A percentile compares a stretch with the other conserved stretches of the same genome.
These are phyloP conservation scores for Allium cepa DNA, from an alignment of 106 monocot genomes.

Conservation along the genomic window DNA sequence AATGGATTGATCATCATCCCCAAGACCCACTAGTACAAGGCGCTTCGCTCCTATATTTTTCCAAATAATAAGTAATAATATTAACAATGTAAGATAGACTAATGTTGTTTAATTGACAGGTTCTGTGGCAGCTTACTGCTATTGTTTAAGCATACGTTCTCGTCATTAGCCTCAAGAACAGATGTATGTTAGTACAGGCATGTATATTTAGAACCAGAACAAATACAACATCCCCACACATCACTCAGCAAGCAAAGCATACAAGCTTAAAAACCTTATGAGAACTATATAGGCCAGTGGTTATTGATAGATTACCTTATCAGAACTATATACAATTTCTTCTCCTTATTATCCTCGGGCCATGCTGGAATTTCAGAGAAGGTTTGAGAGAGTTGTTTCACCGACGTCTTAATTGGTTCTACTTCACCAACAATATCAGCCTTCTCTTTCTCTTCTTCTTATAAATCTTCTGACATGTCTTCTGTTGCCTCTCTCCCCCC, in stretches of 20 bases:
- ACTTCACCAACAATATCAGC: conserved; percentile 48
- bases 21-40: conserved; percentile 64
- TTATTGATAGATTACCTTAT: conserved; percentile 42
- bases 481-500: conserved; percentile 68
- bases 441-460: conserved; percentile 89
- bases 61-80: neutral
- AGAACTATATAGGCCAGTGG: conserved; percentile 34
- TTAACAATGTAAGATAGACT: too few relatives aligned
- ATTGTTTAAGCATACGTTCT: too few relatives aligned
- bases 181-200: too few relatives aligned
- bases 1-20: conserved; percentile 95
- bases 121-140: too few relatives aligned
- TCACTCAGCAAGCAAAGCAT: too few relatives aligned
- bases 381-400: conserved; percentile 39
- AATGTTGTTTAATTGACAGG: too few relatives aligned
- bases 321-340: conserved; percentile 84
- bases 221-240: too few relatives aligned
- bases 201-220: too few relatives aligned
- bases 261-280: too few relatives aligned
- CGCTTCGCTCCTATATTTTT: conserved; percentile 55
- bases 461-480: conserved; percentile 90
- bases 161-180: too few relatives aligned
- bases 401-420: conserved; percentile 35
- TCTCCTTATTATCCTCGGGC: conserved; percentile 84
- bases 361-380: conserved; percentile 64